Conservation (phyloP, 75 land plant genomes). For the Sequoia sempervirens region DNA sequence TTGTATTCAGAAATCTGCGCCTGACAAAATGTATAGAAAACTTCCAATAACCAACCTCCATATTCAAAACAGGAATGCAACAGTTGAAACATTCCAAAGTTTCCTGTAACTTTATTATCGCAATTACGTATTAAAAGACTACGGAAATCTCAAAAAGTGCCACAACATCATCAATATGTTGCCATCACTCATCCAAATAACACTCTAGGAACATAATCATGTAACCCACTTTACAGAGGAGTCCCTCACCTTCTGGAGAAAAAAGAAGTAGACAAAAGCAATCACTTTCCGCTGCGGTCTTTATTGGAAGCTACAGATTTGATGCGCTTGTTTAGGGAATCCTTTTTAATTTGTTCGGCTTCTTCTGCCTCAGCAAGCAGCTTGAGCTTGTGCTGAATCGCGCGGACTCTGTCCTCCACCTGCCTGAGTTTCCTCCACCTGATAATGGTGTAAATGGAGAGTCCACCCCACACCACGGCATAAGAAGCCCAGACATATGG, state of each 20-base stretch:
- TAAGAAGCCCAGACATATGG: slow-evolving; percentile 87
- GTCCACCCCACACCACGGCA: slow-evolving; percentile 56
- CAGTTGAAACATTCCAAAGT: background rate
- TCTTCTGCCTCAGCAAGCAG: slow-evolving; percentile 3
- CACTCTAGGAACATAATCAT: background rate
- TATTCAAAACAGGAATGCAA: background rate
- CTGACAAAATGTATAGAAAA: background rate
- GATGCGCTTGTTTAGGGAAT: background rate
- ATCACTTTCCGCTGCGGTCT: background rate
- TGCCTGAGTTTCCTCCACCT: slow-evolving; percentile 58
- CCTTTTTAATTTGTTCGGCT: background rate
- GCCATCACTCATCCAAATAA: background rate
- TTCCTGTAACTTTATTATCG: background rate
- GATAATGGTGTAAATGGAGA: slow-evolving; percentile 39
- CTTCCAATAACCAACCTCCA: background rate
- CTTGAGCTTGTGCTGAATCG: slow-evolving; percentile 42
- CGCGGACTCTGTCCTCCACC: background rate
- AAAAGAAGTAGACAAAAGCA: background rate
- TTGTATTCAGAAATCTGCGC: background rate
- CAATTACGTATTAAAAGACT: background rate
- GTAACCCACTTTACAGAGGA: background rate
- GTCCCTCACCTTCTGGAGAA: background rate
- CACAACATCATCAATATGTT: background rate
- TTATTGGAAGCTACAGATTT: background rate
- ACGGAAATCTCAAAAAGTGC: background rate